These are phyloP conservation scores for Graphilbum fragrans DNA, from an alignment of 2,329 filamentous ascomycete species.

Conservation along the genomic window DNA sequence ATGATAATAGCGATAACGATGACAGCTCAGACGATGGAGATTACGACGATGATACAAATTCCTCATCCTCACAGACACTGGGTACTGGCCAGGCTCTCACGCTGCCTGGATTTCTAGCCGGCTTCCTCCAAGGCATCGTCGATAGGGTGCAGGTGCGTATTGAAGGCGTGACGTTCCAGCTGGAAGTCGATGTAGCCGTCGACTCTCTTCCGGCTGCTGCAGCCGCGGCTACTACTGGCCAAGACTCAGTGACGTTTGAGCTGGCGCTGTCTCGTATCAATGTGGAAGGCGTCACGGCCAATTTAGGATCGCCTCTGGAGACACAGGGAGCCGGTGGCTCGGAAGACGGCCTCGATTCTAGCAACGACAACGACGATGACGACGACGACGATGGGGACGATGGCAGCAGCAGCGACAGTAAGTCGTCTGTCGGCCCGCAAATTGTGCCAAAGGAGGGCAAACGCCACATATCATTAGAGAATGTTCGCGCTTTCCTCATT, in stretches of 20 bases:
- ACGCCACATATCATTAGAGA: constrained; percentile 49
- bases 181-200: constrained; percentile 47
- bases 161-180: constrained; percentile 50
- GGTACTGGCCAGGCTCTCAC: constrained; percentile 63
- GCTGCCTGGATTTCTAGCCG: constrained; percentile 57
- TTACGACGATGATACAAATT: constrained; percentile 40
- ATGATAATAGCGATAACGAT: constrained; percentile 51
- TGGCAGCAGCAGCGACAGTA: not conserved
- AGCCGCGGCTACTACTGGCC: constrained; percentile 4
- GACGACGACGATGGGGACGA: not conserved
- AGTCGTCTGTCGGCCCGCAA: constrained; percentile 12
- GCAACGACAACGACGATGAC: constrained; percentile 13
- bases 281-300: constrained; percentile 51
- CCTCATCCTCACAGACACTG: constrained; percentile 16
- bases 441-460: constrained; percentile 48
- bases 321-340: not conserved
- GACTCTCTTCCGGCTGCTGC: constrained; percentile 18
- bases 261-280: constrained; percentile 52
- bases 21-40: constrained; percentile 17
- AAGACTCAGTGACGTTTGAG: constrained; percentile 45
- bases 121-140: constrained; percentile 61
- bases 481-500: constrained; percentile 52
- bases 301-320: not conserved
- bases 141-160: constrained; percentile 60
- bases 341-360: not conserved